Evolutionary conservation across 257 asterid genomes (phyloP).

Genomic region (Gentiana dahurica): DNA sequence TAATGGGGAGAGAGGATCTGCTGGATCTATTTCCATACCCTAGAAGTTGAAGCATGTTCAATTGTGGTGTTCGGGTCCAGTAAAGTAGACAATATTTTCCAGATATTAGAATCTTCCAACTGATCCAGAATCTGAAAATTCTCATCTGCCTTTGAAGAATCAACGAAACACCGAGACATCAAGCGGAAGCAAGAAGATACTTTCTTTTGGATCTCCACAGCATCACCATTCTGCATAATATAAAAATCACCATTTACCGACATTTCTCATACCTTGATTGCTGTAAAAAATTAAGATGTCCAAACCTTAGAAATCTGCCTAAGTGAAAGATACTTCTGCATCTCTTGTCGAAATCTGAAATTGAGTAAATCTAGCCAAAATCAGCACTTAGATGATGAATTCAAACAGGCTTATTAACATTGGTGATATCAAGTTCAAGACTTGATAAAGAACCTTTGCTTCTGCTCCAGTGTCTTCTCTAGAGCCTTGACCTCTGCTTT

Average conservation of each 20-base stretch:
- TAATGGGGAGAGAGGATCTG: constrained; percentile 2
- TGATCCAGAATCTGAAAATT: constrained; percentile 77
- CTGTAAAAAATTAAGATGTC: constrained; percentile 1
- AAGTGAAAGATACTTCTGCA: constrained; percentile 76
- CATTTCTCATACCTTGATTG: constrained; percentile 8
- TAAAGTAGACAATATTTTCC: constrained; percentile 55
- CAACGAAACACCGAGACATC: constrained; percentile 83
- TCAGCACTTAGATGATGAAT: too few relatives aligned
- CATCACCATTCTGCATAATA: constrained; percentile 65
- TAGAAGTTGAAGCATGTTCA: constrained; percentile 41
- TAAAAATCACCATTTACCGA: constrained; percentile 12
- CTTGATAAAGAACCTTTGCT: constrained; percentile 64
- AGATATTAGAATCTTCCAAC: constrained; percentile 65
- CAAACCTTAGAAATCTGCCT: constrained; percentile 67
- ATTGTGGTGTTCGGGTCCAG: constrained; percentile 66
- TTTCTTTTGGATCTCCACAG: constrained; percentile 72
- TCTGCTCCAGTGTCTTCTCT: constrained; percentile 93
- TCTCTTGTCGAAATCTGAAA: constrained; percentile 86
- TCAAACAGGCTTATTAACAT: too few relatives aligned
- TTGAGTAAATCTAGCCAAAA: background rate
- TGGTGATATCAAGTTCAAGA: constrained; percentile 4
- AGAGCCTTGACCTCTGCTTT: constrained; percentile 91
- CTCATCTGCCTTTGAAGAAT: constrained; percentile 81
- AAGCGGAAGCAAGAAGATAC: constrained; percentile 53
- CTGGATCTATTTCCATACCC: constrained; percentile 39